Evolutionary conservation across 2,329 filamentous ascomycete genomes (phyloP), one percentile per base, ranked within the genome.

Genomic region (Beauveria medogensis): DNA sequence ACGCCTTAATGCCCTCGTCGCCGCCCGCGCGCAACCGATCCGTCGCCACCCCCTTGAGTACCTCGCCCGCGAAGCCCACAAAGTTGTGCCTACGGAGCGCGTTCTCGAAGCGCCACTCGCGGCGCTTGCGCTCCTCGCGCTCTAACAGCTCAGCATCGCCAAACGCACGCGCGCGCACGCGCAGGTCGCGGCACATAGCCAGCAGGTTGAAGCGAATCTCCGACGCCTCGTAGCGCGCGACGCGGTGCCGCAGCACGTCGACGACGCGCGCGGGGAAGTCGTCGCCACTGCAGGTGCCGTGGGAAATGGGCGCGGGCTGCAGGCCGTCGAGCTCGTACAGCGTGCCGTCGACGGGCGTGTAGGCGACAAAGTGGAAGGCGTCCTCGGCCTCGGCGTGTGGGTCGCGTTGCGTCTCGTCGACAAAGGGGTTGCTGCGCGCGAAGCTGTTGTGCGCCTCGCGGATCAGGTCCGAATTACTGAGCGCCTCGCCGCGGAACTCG

Each of bases 181-280:
- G 82, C 71, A 92, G 78, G 76, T 99, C 94, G 65, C 88, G 82
- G 67, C 93, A 90, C 82, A 96, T 92, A 50, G 93, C 94, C 72
- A 99, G 84, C 59, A 99, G 80, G 74, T 99, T 99, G 80, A 99
- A 99, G 50, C 92, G 83, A 64, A 97, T 97, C 80, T 99, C 94
- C 1, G 86, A 83, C 20, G 85, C 78, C 18, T 92, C 92, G 74
- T 99, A 97, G 61, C 93, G 82, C 63, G 83, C 87, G 67, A 99
- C 89, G 59, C 94, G 85, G 61, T 88, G 81, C 75, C 91, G 90
- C 62, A 99, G 79, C 43, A 97, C 92, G n/a, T 90, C 80, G 64
- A 96, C 91, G 53, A 97, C 89, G 68, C 87, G 88, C 60, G 84
- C 78, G 1, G 92, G 86, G 71, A 99, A 97, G 40, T 87, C 80